Evolutionary conservation across 352 stramenopile species (phyloP), one percentile per base, ranked within the genome.

Genomic region (Phytophthora tentaculata): DNA sequence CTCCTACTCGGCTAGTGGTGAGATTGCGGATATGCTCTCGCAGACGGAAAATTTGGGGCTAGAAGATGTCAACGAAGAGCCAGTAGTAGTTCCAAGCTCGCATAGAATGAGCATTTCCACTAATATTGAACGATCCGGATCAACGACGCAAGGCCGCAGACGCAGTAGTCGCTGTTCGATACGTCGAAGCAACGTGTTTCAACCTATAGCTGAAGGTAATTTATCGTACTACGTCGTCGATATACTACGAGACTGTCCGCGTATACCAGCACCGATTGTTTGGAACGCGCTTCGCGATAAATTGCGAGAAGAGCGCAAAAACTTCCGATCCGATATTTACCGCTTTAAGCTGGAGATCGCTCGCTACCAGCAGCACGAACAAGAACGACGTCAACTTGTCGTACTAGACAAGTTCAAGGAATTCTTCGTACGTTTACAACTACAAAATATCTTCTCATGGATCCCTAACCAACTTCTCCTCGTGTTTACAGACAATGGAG

Each of bases 391-490:
- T 28, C 78, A 83, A 44, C 70, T 90, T 37, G 60, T 83, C 29
- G 80, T 90, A 47, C 72, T 84, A 28, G 80, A 88, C 54, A 90
- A 89, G 57, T 90, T 89, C 54, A 76, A 79, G 29, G 80, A 89
- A 29, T 90, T 90, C 56, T 89, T 90, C 45, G 82, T 90, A 77
- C 64, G 56, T 67, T 5, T 61, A 19, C 39, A 35, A 19, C 35
- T 44, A 24, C 37, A n/a, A 3, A 10, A 28, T 47, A 52, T 13
- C 13, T 59, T 14, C 37, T 43, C 43, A 53, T 32, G 28, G 47
- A 51, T 20, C 44, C 39, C 35, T 43, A 56, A 28, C 39, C 10
- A 39, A 12, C 5, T 24, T 49, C 13, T 57, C 5, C 29, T 39
- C 19, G 52, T 29, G 23, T 13, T 28, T 50, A 32, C 24, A 73